phyloP scores from a whole-genome alignment of 352 stramenopile species.

The Phytophthora foliorum region DNA sequence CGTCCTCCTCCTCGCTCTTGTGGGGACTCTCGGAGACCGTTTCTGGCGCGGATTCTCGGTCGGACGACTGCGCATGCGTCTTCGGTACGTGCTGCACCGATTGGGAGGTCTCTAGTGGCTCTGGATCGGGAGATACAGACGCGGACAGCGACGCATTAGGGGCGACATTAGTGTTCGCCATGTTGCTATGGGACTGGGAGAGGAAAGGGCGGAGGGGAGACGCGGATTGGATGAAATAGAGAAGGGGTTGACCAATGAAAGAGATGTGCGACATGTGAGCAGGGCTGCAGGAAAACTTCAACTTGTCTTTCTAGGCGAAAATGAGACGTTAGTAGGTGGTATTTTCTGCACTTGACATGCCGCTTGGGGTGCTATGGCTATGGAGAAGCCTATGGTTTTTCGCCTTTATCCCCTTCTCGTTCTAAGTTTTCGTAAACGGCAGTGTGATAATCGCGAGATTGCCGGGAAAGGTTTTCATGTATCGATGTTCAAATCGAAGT shows the following conservation, averaged over 20 bases:
- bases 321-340: no score
- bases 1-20: conserved; percentile 40
- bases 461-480: no score
- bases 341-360: no score
- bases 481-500: no score
- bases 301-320: no score
- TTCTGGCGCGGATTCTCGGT: conserved; percentile 8
- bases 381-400: no score
- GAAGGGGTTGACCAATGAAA: neutral
- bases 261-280: neutral
- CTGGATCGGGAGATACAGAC: conserved; percentile 21
- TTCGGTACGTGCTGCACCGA: neutral
- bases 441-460: no score
- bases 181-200: neutral
- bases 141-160: conserved; percentile 10
- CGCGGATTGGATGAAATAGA: neutral
- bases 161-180: conserved; percentile 1
- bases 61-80: neutral
- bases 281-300: neutral
- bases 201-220: neutral
- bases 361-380: no score
- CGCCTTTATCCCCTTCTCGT: no score
- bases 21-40: conserved; percentile 14
- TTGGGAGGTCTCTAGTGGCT: conserved; percentile 2
- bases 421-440: no score